A percentile compares a stretch with the other conserved stretches of the same genome.
phyloP scores from a whole-genome alignment of 1,284 basidiomycete genomes.

The Trametes hirsuta region DNA sequence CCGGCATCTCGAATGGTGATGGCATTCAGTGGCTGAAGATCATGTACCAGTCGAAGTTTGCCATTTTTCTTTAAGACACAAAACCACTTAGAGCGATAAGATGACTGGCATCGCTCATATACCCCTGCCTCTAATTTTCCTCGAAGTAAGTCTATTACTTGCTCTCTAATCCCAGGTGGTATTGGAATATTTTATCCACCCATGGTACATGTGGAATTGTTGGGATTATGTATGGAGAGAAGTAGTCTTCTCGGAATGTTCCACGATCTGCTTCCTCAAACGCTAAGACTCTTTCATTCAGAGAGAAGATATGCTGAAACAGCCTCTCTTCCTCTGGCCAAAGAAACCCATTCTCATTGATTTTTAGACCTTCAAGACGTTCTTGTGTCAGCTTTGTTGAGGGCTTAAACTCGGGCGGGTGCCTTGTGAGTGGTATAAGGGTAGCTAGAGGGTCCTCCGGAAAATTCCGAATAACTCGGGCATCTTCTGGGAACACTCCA shows the following conservation, averaged over 20 bases:
- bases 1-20: slow-evolving; percentile 22
- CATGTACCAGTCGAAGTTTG: slow-evolving; percentile 33
- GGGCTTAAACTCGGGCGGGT: slow-evolving; percentile 25
- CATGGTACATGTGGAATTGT: slow-evolving; percentile 40
- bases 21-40: slow-evolving; percentile 33
- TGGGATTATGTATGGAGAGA: slow-evolving; percentile 39
- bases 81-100: slow-evolving; percentile 46
- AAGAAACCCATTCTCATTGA: slow-evolving; percentile 32
- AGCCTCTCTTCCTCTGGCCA: too few relatives aligned
- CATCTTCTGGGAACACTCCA: slow-evolving; percentile 28
- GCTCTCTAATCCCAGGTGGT: slow-evolving; percentile 38
- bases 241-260: slow-evolving; percentile 39
- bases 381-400: slow-evolving; percentile 22
- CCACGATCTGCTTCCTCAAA: slow-evolving; percentile 40
- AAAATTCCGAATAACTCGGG: slow-evolving; percentile 16
- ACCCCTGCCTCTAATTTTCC: slow-evolving; percentile 28
- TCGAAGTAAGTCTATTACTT: slow-evolving; percentile 38
- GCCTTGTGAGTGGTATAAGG: slow-evolving; percentile 10
- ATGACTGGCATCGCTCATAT: slow-evolving; percentile 35
- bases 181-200: slow-evolving; percentile 42
- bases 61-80: slow-evolving; percentile 40
- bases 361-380: slow-evolving; percentile 20
- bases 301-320: slow-evolving; percentile 32
- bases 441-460: slow-evolving; percentile 23
- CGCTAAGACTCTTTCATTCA: slow-evolving; percentile 33